Percentiles rank a stretch among this genome's conserved stretches.
Evolutionary conservation across 2,329 filamentous ascomycete species (phyloP).

Genomic region (Dothideomycetes sp.): DNA sequence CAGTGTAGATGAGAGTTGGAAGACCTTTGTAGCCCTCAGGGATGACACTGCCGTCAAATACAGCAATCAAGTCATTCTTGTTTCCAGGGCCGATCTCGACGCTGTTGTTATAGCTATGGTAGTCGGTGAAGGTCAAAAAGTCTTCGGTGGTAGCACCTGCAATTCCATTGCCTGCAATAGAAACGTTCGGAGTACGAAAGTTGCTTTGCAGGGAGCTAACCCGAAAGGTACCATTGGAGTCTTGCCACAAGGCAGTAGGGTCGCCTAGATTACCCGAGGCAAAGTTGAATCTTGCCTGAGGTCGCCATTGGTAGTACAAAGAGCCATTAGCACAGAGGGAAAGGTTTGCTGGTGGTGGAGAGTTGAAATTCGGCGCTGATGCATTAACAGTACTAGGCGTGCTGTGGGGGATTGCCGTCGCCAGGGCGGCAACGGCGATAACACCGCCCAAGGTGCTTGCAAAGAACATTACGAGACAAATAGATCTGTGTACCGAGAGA

Average conservation of each 20-base stretch:
- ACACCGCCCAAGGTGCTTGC: not conserved
- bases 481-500: too few species aligned
- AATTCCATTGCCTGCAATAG: constrained; percentile 8
- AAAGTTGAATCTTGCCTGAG: constrained; percentile 5
- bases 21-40: constrained; percentile 31
- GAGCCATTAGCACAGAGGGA: constrained; percentile 1
- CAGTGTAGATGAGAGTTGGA: constrained; percentile 35
- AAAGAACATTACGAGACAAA: not conserved
- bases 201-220: not conserved
- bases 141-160: constrained; percentile 29
- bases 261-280: constrained; percentile 4
- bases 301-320: constrained; percentile 4
- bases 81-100: constrained; percentile 22
- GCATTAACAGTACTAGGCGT: not conserved
- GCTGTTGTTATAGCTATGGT: constrained; percentile 26
- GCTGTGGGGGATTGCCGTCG: not conserved
- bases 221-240: constrained; percentile 1
- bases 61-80: constrained; percentile 33
- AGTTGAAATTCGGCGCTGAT: not conserved
- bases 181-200: not conserved
- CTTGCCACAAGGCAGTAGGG: constrained; percentile 5
- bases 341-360: constrained; percentile 3
- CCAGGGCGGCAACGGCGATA: not conserved
- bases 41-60: constrained; percentile 36
- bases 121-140: constrained; percentile 31